Evolutionary conservation across 768 basidiomycete genomes (phyloP).

Genomic region (Auricularia heimuer): DNA sequence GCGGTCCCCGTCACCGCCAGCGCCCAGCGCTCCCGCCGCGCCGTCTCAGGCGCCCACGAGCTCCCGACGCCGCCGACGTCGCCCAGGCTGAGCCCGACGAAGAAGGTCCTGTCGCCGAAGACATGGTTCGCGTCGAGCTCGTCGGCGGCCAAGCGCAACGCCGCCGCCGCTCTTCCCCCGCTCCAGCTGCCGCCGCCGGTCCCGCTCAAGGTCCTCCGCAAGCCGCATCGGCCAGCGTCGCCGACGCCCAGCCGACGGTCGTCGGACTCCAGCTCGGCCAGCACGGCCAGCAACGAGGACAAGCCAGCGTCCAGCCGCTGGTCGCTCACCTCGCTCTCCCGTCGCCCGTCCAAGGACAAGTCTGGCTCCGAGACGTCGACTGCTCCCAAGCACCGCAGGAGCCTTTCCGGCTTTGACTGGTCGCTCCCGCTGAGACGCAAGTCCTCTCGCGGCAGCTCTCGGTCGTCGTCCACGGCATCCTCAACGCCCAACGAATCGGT

Average conservation of each 20-base stretch:
- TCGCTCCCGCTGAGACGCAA: background rate
- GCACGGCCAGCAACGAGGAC: background rate
- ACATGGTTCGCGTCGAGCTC: background rate
- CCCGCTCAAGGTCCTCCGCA: background rate
- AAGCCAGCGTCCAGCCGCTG: background rate
- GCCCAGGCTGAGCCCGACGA: background rate
- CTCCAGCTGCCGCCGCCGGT: background rate
- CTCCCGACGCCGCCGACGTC: background rate
- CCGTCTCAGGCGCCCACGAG: too few relatives aligned
- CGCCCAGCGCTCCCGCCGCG: too few relatives aligned
- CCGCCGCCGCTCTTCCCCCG: background rate
- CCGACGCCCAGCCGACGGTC: background rate
- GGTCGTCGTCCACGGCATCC: background rate
- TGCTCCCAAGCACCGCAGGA: background rate
- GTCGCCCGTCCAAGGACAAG: background rate
- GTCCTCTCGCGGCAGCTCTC: background rate
- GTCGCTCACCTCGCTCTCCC: background rate
- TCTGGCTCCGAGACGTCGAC: background rate
- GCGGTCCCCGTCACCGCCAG: too few relatives aligned
- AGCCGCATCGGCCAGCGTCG: background rate
- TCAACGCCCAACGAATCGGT: background rate
- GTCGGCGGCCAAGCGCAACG: background rate
- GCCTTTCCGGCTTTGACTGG: background rate
- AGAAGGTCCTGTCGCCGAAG: constrained; percentile 1
- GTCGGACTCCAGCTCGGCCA: background rate